phyloP scores from a whole-genome alignment of 345 rosid genomes.

The Eucalyptus curtisii region DNA sequence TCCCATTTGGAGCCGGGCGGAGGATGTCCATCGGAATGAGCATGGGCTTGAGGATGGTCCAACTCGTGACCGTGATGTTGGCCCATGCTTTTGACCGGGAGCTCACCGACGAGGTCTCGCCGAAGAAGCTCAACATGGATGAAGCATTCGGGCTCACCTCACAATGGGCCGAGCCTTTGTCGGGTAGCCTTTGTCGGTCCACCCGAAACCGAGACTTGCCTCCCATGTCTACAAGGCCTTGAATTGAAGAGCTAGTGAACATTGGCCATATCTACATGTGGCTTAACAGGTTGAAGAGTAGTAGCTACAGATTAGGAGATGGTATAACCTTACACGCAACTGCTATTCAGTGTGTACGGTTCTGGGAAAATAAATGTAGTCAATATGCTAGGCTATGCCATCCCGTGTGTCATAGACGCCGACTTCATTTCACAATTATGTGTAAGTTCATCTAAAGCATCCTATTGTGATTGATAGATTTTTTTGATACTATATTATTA shows the following conservation, averaged over 20 bases:
- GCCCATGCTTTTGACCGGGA: constrained; percentile 72
- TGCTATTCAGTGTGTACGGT: neutral
- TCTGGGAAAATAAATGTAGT: neutral
- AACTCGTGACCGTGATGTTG: constrained; percentile 35
- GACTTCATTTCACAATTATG: neutral
- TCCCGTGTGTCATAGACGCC: neutral
- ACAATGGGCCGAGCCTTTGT: constrained; percentile 48
- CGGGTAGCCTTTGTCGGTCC: constrained; percentile 46
- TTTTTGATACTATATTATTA: no score
- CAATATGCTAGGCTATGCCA: neutral
- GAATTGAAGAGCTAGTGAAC: neutral
- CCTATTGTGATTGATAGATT: no score
- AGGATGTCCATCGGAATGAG: constrained; percentile 75
- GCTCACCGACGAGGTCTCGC: constrained; percentile 21
- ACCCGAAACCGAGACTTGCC: constrained; percentile 41
- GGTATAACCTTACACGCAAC: neutral
- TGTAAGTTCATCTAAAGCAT: neutral
- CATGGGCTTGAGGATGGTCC: constrained; percentile 58
- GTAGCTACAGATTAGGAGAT: no score
- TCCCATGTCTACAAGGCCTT: constrained; percentile 2
- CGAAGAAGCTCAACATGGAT: constrained; percentile 52
- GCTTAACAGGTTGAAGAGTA: no score
- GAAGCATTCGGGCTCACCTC: constrained; percentile 59
- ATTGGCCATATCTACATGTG: neutral
- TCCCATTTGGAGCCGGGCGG: constrained; percentile 73